Conservation (phyloP, 148 eudicot species). For the Rhododendron kiyosumense region DNA sequence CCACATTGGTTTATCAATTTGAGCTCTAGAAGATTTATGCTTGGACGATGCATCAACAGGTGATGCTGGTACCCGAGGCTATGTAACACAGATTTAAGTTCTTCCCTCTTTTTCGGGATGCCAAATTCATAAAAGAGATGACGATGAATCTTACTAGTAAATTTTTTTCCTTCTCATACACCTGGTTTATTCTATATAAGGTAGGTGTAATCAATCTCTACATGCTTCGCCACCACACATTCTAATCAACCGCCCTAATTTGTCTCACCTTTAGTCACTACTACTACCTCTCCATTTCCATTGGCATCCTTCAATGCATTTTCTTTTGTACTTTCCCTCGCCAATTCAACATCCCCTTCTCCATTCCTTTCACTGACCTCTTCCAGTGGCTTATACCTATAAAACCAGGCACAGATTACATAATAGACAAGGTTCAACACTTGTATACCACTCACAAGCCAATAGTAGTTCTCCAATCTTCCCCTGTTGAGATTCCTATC, state of each 20-base stretch:
- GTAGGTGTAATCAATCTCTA: background rate
- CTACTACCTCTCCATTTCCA: background rate
- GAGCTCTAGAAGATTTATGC: background rate
- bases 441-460: constrained; percentile 33
- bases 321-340: background rate
- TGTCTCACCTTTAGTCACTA: background rate
- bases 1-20: background rate
- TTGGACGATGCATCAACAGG: background rate
- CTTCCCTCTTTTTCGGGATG: background rate
- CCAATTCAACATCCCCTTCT: constrained; percentile 18
- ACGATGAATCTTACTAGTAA: too few species aligned
- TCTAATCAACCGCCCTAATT: background rate
- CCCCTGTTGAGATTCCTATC: constrained; percentile 37
- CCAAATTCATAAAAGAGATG: background rate
- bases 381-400: constrained; percentile 31
- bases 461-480: constrained; percentile 32
- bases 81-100: background rate
- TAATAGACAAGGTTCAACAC: constrained; percentile 30
- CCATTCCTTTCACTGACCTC: constrained; percentile 9
- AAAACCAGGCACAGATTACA: constrained; percentile 24
- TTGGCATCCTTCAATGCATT: background rate
- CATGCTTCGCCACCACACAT: background rate
- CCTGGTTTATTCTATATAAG: too few species aligned
- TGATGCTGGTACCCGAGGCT: background rate
- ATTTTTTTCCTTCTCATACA: background rate